Evolutionary conservation across 441 rosid genomes (phyloP).

Genomic region (Jatropha multifida): DNA sequence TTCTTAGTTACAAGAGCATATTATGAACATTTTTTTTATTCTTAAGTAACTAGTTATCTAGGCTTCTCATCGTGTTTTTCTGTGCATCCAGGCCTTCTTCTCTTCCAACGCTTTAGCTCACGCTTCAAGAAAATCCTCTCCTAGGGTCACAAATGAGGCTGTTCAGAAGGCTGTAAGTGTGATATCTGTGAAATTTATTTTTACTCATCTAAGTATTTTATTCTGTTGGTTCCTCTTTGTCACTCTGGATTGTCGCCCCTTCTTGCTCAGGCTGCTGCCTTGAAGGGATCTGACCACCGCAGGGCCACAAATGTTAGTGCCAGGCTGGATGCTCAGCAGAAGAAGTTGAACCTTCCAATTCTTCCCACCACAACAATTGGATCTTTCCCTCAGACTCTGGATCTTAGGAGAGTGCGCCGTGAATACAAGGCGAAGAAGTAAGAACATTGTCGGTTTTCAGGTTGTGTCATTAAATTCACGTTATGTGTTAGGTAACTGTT

Average conservation of each 20-base stretch:
- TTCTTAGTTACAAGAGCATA: neutral
- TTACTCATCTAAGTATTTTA: neutral
- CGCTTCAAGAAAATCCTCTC: conserved; percentile 87
- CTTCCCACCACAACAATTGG: conserved; percentile 97
- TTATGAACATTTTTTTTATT: neutral
- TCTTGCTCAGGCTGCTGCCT: conserved; percentile 73
- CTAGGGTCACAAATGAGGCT: conserved; percentile 83
- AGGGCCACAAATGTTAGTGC: conserved; percentile 83
- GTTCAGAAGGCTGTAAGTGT: conserved; percentile 95
- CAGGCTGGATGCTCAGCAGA: conserved; percentile 96
- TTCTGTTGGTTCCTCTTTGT: neutral
- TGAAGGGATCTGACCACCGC: conserved; percentile 89
- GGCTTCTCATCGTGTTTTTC: neutral
- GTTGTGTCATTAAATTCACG: neutral
- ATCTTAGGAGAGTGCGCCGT: conserved; percentile 95
- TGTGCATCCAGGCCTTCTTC: conserved; percentile 54
- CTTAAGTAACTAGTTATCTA: neutral
- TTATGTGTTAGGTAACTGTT: neutral
- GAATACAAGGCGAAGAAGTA: conserved; percentile 97
- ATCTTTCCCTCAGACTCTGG: conserved; percentile 91
- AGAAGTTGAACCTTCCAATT: conserved; percentile 86
- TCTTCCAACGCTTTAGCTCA: conserved; percentile 75
- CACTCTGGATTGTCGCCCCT: neutral
- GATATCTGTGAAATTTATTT: neutral
- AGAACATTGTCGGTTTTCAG: conserved; percentile 23